Conservation (phyloP, 108 stramenopile genomes). For the Nitzschia palea region DNA sequence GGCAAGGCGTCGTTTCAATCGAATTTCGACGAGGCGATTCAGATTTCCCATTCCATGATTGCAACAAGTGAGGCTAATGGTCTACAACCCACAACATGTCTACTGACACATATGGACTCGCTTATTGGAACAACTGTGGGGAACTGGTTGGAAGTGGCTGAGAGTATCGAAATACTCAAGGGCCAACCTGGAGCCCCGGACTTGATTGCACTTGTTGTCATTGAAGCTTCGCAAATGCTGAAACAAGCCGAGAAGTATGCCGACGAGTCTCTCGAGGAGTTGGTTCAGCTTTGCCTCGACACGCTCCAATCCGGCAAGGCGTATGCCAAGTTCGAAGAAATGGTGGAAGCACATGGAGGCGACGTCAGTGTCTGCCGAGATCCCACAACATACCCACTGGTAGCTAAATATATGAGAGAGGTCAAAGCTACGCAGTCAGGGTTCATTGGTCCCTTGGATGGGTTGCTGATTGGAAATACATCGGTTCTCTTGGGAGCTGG, state of each 20-base stretch:
- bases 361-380: conserved; percentile 43
- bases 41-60: conserved; percentile 65
- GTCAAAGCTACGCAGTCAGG: conserved; percentile 39
- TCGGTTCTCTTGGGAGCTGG: conserved; percentile 73
- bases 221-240: conserved; percentile 79
- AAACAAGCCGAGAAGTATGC: conserved; percentile 46
- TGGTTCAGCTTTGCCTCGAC: conserved; percentile 42
- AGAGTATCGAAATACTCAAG: conserved; percentile 71
- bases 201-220: conserved; percentile 58
- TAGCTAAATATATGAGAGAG: conserved; percentile 1
- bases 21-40: conserved; percentile 51
- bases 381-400: conserved; percentile 13
- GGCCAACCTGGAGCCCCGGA: conserved; percentile 19
- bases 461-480: conserved; percentile 52
- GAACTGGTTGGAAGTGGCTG: conserved; percentile 82
- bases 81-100: conserved; percentile 60
- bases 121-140: conserved; percentile 73
- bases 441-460: conserved; percentile 52
- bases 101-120: conserved; percentile 82
- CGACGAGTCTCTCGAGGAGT: conserved; percentile 35
- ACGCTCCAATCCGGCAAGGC: conserved; percentile 60
- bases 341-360: conserved; percentile 82
- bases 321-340: conserved; percentile 62
- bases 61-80: conserved; percentile 73
- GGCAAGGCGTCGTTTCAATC: conserved; percentile 66